These are phyloP conservation scores for Scolecobasidium constrictum DNA, from an alignment of 2,329 filamentous ascomycete species.

Conservation along the genomic window DNA sequence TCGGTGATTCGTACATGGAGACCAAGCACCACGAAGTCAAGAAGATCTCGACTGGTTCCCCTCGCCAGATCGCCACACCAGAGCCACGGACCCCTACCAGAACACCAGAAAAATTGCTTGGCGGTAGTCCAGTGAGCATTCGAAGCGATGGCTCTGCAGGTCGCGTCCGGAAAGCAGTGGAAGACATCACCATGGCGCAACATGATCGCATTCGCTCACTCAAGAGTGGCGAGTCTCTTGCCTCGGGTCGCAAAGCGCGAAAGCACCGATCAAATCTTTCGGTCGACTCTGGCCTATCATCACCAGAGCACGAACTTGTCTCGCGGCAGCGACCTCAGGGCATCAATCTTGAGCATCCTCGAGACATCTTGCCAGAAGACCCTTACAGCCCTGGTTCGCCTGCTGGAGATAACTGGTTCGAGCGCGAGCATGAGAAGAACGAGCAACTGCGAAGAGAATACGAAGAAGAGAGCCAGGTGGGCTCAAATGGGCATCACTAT, in stretches of 20 bases:
- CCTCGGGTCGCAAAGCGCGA: conserved; percentile 49
- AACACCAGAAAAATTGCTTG: conserved; percentile 28
- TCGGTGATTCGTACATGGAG: conserved; percentile 46
- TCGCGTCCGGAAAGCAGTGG: neutral
- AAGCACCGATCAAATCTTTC: conserved; percentile 46
- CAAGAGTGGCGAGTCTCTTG: conserved; percentile 36
- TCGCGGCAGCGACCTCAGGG: conserved; percentile 42
- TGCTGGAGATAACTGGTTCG: conserved; percentile 37
- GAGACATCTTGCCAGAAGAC: conserved; percentile 37
- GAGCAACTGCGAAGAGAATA: conserved; percentile 40
- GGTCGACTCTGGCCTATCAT: conserved; percentile 46
- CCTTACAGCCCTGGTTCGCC: conserved; percentile 22
- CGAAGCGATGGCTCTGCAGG: neutral
- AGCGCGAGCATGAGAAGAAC: conserved; percentile 47
- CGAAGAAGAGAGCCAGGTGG: conserved; percentile 32
- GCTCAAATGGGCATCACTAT: conserved; percentile 24
- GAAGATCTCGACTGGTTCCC: conserved; percentile 51
- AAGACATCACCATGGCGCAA: neutral
- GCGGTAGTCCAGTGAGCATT: conserved; percentile 34
- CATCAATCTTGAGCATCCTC: conserved; percentile 39
- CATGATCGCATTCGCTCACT: conserved; percentile 31
- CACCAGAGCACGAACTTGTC: conserved; percentile 46
- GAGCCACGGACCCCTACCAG: conserved; percentile 53
- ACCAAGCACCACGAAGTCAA: conserved; percentile 42
- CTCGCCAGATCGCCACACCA: conserved; percentile 44